Evolutionary conservation across 495 filamentous ascomycete species (phyloP), one percentile per base, ranked within the genome.

Genomic region (Penicillium ucsense): DNA sequence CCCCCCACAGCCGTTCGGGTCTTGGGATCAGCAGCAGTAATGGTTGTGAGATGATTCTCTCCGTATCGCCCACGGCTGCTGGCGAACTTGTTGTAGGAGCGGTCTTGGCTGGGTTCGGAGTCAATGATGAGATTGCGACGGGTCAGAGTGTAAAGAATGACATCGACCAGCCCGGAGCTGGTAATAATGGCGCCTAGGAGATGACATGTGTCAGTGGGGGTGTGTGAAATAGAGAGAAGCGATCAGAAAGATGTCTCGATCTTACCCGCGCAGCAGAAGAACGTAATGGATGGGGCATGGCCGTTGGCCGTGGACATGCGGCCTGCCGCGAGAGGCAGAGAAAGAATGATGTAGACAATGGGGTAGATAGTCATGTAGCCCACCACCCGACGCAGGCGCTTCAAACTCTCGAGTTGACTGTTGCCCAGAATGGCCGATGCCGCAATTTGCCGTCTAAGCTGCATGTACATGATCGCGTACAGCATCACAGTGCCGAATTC

Each of bases 361-460:
- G 86, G 84, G 55, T 90, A 90, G 44, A 87, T 74, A 29, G 88
- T 73, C 85, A 90, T 76, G 74, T 82, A 70, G 55, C 78, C 71
- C 59, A 83, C 73, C 43, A 83, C 68, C 28, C 70, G 68, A 10
- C 63, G 64, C 7, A 71, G 52, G n/a, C 68, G 66, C 49, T 59
- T 60, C 6, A 72, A 56, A 53, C 62, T 69, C 36, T 70, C 60
- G 6, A 60, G 49, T 10, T 69, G 59, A 54, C 61, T 62, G 58
- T 62, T 62, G 46, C 65, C 62, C 20, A 66, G 53, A 33, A 61
- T 68, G 1, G 64, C 58, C 27, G 71, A 70, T 54, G 68, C 61
- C 38, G 68, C 55, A 43, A 75, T 68, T 37, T 61, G 62, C 32
- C 66, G 71, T 41, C 71, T 72, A 3, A 88, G 74, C 47, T 71